Evolutionary conservation across 2,329 filamentous ascomycete species (phyloP), one percentile per base, ranked within the genome.

Genomic region (Fusarium euwallaceae): DNA sequence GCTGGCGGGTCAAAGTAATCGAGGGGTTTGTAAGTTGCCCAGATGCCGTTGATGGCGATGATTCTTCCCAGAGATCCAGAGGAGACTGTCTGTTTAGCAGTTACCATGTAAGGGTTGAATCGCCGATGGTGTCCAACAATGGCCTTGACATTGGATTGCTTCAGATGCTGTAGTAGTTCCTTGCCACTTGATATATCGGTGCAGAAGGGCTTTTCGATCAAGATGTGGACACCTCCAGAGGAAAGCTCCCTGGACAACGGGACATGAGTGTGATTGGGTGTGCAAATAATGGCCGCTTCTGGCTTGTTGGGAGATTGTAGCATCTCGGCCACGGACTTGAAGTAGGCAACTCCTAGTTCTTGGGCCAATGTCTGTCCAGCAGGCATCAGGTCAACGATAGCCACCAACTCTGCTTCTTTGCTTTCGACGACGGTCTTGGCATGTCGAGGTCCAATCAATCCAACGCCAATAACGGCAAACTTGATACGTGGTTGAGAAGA

Each of bases 181-280:
- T 78, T 72, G 0, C 85, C 87, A 16, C 79, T 82, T 0, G 70
- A 56, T 24, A 85, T 79, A 36, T 85, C 82, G 6, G 81, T 84
- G 45, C 86, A 86, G 27, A 91, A 78, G 1, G 89, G 89, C 74
- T 91, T 91, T 76, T 91, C 90, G 22, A 90, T 84, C 1, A 91
- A 82, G 1, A 90, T 82, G 61, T 90, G 86, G n/a, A 91, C 79
- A 1, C 85, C 86, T 0, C 80, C 83, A 0, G 82, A 74, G 2
- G 89, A 81, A 1, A 91, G 81, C 43, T 87, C 82, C n/a, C 83
- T 84, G 3, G 87, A 82, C 2, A 91, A 69, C 0, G 85, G 60
- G 6, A 89, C 88, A 68, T 91, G 89, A 0, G 88, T 90, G 73
- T 88, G 84, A 74, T 91, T 91, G 3, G 89, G 89, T 0, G 89